Conservation (phyloP, 768 basidiomycete species). For the Rhodotorula sphaerocarpa region DNA sequence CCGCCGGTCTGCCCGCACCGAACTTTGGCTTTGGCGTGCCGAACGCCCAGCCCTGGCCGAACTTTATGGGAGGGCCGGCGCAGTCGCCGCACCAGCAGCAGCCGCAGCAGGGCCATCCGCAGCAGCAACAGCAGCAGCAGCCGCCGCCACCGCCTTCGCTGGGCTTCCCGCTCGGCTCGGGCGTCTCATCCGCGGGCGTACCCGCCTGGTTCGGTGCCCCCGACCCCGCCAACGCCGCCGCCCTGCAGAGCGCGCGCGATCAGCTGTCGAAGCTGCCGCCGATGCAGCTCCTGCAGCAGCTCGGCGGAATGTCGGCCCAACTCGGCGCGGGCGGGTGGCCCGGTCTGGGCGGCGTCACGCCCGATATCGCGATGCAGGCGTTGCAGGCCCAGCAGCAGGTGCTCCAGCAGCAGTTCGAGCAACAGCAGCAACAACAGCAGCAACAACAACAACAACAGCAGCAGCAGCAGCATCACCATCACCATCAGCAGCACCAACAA, state of each 20-base stretch:
- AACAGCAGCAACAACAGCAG: constrained; percentile 2
- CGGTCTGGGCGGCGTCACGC: not conserved
- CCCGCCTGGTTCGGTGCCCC: constrained; percentile 25
- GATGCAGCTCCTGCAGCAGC: constrained; percentile 1
- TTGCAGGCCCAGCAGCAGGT: not conserved
- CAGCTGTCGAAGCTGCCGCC: not conserved
- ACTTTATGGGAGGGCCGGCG: too few relatives aligned
- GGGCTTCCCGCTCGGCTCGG: not conserved
- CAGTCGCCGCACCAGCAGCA: too few relatives aligned
- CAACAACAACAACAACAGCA: constrained; percentile 3
- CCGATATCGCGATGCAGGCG: not conserved
- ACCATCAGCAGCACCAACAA: not conserved
- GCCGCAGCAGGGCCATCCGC: not conserved
- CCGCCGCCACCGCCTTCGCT: not conserved
- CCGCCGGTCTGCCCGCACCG: too few relatives aligned
- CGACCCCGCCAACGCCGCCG: not conserved
- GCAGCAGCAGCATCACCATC: not conserved
- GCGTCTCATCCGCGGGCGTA: constrained; percentile 2
- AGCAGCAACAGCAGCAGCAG: not conserved
- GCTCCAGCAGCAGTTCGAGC: constrained; percentile 9
- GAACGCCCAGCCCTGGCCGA: not conserved
- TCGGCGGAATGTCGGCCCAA: not conserved
- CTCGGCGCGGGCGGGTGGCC: not conserved
- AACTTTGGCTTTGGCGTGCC: too few relatives aligned
- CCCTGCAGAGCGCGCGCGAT: not conserved